A percentile compares a stretch with the other conserved stretches of the same genome.
Evolutionary conservation across 2,329 filamentous ascomycete species (phyloP).

Genomic region (Nannizziopsis barbatae): DNA sequence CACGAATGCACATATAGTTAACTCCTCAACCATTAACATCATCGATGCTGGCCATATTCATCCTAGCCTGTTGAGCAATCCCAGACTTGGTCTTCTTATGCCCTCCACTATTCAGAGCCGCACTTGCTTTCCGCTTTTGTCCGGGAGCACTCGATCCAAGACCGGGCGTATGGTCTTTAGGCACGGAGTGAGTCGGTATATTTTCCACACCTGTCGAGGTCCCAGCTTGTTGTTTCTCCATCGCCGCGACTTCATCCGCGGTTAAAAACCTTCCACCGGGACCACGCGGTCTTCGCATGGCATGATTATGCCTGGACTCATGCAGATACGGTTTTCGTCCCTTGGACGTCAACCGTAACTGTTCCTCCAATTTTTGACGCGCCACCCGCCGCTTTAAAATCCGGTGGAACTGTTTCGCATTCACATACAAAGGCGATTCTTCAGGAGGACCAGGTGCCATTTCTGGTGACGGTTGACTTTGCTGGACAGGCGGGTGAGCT

Average conservation of each 20-base stretch:
- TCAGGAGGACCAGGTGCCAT: conserved; percentile 61
- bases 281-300: conserved; percentile 87
- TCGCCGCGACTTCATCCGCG: conserved; percentile 84
- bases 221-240: conserved; percentile 48
- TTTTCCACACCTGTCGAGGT: conserved; percentile 29
- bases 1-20: conserved; percentile 39
- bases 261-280: conserved; percentile 93
- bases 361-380: conserved; percentile 85
- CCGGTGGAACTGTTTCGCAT: conserved; percentile 96
- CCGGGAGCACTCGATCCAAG: conserved; percentile 25
- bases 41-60: conserved; percentile 20
- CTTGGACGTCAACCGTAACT: conserved; percentile 81
- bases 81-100: conserved; percentile 43
- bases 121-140: conserved; percentile 43
- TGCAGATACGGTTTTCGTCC: conserved; percentile 94
- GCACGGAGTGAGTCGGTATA: conserved; percentile 15
- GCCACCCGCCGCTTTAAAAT: conserved; percentile 91
- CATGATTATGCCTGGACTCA: conserved; percentile 94
- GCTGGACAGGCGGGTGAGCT: conserved; percentile 50
- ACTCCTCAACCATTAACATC: too few relatives aligned
- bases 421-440: conserved; percentile 92
- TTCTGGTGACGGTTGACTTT: conserved; percentile 67
- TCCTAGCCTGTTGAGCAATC: conserved; percentile 30
- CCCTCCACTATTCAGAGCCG: conserved; percentile 27
- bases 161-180: conserved; percentile 4